phyloP scores from a whole-genome alignment of 768 basidiomycete genomes.

The Amanita pallidorosea region DNA sequence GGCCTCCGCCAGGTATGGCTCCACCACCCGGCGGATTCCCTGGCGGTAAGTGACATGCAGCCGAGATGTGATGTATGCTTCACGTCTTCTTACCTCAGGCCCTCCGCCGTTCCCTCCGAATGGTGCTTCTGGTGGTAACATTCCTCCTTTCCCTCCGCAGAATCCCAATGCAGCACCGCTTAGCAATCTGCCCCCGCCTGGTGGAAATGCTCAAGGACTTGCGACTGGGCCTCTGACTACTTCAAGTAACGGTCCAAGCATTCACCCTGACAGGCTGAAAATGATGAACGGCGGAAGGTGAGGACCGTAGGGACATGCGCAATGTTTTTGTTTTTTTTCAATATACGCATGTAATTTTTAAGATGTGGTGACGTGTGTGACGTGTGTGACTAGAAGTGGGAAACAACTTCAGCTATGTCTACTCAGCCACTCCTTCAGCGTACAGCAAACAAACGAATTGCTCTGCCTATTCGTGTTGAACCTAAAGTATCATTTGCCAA shows the following conservation, averaged over 20 bases:
- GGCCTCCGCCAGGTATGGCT: conserved; percentile 35
- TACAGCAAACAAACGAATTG: conserved; percentile 90
- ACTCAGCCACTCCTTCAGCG: conserved; percentile 96
- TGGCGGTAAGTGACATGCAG: conserved; percentile 26
- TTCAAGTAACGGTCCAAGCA: conserved; percentile 43
- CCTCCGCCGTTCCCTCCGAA: conserved; percentile 43
- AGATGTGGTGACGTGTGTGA: background rate
- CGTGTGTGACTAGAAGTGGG: background rate
- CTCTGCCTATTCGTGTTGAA: conserved; percentile 89
- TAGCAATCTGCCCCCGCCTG: conserved; percentile 19
- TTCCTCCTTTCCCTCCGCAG: conserved; percentile 38
- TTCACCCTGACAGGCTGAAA: conserved; percentile 75
- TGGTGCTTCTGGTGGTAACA: conserved; percentile 22
- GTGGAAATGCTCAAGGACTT: conserved; percentile 19
- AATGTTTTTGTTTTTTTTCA: background rate
- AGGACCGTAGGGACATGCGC: conserved; percentile 3
- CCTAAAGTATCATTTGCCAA: conserved; percentile 94
- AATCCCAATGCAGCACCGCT: conserved; percentile 19
- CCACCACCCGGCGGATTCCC: conserved; percentile 26
- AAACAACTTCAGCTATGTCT: conserved; percentile 50
- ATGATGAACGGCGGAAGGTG: conserved; percentile 49
- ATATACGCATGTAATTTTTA: background rate
- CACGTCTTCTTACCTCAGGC: conserved; percentile 10
- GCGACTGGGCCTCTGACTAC: conserved; percentile 16
- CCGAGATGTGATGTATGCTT: conserved; percentile 5